Base-by-base conservation (phyloP, 257 asterid species). In the Lycium ferocissimum region DNA sequence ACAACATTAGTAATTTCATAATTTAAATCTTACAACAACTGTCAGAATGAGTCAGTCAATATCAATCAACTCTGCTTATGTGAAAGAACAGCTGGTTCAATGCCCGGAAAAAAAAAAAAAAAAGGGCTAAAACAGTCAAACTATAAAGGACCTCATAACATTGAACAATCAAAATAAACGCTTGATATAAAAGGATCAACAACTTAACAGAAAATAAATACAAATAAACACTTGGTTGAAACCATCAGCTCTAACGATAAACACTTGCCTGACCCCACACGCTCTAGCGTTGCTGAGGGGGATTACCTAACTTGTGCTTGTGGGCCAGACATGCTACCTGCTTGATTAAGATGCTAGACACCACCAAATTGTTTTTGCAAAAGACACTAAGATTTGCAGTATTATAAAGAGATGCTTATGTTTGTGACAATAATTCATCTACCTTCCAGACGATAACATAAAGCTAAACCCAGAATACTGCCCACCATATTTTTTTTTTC, bases 1-100 rank as follows among this genome's bases (percentile, higher is more conserved):
- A 75, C 22, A 47, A 81, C 15, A 73, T 58, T 84, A 47, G 35
- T 78, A 84, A 88, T 86, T 85, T 56, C 35, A 4, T 18, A 65
- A 33, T 45, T 43, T 14, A 85, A 54, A 38, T 67, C 49, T n/a
- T 80, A 79, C 58, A 51, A 76, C 13, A 53, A 14, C 26, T 76
- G 47, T 33, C 63, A 76, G 63, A 78, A 78, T 78, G 65, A 78
- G 33, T 26, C 8, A 0, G 49, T 53, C 65, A 53, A 78, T 33
- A 78, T 53, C 65, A 51, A 51, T 76, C 82, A 51, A 51, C 82
- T 26, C 82, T 2, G 6, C 20, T 22, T 13, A 14, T 76, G 22
- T 51, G 63, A 51, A 51, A 22, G 45, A 76, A 58, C 58, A 76
- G 62, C 20, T 11, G 63, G 82, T 51, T 76, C 82, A 43, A 15